phyloP scores from a whole-genome alignment of 2,329 filamentous ascomycete species.

The Pestalotiopsis sp. region DNA sequence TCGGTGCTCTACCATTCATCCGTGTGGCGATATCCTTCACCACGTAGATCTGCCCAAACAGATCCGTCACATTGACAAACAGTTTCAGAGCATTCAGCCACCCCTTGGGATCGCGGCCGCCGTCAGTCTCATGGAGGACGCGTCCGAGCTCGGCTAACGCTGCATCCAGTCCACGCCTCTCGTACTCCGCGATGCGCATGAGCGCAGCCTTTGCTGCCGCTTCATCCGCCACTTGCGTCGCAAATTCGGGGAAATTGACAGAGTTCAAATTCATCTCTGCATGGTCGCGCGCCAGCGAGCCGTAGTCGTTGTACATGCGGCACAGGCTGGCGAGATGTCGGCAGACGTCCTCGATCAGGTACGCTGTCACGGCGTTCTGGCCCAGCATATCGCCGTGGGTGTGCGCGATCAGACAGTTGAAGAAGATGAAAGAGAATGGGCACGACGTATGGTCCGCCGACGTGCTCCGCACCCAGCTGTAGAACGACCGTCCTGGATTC shows the following conservation, averaged over 20 bases:
- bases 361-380: background rate
- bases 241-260: constrained; percentile 35
- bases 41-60: constrained; percentile 40
- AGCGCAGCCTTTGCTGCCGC: constrained; percentile 20
- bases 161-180: constrained; percentile 27
- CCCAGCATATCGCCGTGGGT: background rate
- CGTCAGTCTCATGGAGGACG: constrained; percentile 19
- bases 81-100: constrained; percentile 21
- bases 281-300: constrained; percentile 29
- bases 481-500: constrained; percentile 10
- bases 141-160: too few relatives aligned
- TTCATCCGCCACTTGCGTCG: constrained; percentile 1
- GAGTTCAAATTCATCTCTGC: constrained; percentile 36
- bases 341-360: constrained; percentile 6
- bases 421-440: constrained; percentile 17
- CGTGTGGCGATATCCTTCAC: constrained; percentile 27
- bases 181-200: constrained; percentile 30
- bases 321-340: constrained; percentile 30
- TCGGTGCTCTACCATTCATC: too few relatives aligned
- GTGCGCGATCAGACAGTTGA: constrained; percentile 11
- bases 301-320: constrained; percentile 38
- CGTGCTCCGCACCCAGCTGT: constrained; percentile 19
- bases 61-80: constrained; percentile 35
- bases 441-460: constrained; percentile 20
- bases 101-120: constrained; percentile 15